phyloP scores from a whole-genome alignment of 1,284 basidiomycete genomes.

The Ganoderma meredithae region DNA sequence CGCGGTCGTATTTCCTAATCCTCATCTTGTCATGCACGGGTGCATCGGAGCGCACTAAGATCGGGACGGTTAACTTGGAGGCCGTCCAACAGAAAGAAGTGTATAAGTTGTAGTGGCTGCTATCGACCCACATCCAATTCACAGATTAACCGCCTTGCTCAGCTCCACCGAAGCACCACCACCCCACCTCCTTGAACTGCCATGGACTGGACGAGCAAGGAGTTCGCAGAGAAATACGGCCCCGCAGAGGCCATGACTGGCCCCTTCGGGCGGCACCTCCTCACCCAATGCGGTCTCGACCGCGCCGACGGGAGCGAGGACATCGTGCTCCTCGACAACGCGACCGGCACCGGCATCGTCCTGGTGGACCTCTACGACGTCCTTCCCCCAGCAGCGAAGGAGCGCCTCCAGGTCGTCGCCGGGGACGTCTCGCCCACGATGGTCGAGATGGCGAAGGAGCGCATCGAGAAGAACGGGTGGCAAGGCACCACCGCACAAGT shows the following conservation, averaged over 20 bases:
- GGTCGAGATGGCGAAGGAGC: slow-evolving; percentile 13
- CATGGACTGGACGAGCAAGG: slow-evolving; percentile 13
- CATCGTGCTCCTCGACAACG: slow-evolving; percentile 22
- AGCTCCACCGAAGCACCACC: not conserved
- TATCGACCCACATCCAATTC: not conserved
- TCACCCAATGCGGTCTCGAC: slow-evolving; percentile 19
- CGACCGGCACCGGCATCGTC: slow-evolving; percentile 22
- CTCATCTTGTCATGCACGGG: not conserved
- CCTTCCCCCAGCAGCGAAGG: slow-evolving; percentile 11
- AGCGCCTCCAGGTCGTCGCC: slow-evolving; percentile 12
- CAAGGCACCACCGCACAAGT: slow-evolving; percentile 7
- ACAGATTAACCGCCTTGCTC: not conserved
- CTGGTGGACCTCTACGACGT: slow-evolving; percentile 13
- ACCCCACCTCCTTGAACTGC: not conserved
- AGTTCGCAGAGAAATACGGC: slow-evolving; percentile 11
- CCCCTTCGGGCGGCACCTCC: slow-evolving; percentile 17
- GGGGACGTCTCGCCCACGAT: slow-evolving; percentile 21
- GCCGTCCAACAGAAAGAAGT: too few species aligned
- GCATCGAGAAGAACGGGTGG: slow-evolving; percentile 19
- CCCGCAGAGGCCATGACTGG: slow-evolving; percentile 14
- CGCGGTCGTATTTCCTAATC: not conserved
- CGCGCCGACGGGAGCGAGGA: slow-evolving; percentile 16
- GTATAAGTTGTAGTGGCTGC: not conserved
- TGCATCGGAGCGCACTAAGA: not conserved
- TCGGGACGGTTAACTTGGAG: not conserved